Conservation (phyloP, 2,329 filamentous ascomycete genomes). For the Dothistroma septosporum region DNA sequence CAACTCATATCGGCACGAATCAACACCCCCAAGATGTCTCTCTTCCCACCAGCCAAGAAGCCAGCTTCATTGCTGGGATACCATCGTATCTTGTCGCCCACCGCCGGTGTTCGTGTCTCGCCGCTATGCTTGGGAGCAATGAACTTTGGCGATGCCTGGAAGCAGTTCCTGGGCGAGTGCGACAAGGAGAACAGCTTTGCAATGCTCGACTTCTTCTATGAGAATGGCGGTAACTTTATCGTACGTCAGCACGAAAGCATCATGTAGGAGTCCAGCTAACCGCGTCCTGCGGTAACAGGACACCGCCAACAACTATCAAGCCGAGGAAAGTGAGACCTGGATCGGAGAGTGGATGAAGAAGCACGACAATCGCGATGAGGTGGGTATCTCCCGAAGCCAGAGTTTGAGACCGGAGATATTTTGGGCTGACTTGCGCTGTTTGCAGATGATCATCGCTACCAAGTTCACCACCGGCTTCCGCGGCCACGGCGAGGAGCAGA, state of each 20-base stretch:
- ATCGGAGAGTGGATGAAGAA: conserved; percentile 29
- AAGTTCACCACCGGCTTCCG: conserved; percentile 62
- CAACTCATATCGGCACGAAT: neutral
- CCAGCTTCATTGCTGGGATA: conserved; percentile 18
- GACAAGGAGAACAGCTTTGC: conserved; percentile 32
- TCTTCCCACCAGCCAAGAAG: conserved; percentile 10
- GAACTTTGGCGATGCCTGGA: conserved; percentile 51
- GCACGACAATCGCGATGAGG: conserved; percentile 41
- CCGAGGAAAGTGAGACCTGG: conserved; percentile 34
- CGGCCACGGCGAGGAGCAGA: conserved; percentile 10
- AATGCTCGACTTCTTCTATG: conserved; percentile 35
- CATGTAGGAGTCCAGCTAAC: neutral
- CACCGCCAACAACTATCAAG: conserved; percentile 35
- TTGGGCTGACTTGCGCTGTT: neutral
- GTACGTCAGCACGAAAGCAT: neutral
- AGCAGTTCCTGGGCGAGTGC: conserved; percentile 29
- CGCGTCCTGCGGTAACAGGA: neutral
- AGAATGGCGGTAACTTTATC: conserved; percentile 19
- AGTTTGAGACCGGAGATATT: conserved; percentile 11
- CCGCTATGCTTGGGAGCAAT: conserved; percentile 53
- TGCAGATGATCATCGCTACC: conserved; percentile 52
- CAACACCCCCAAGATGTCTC: neutral
- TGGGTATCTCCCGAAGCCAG: neutral
- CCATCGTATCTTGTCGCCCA: conserved; percentile 50
- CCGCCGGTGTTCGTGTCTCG: conserved; percentile 49